Percentiles rank a stretch among this genome's conserved stretches.
Conservation (phyloP, 148 eudicot species). For the Tetragonia tetragonoides region DNA sequence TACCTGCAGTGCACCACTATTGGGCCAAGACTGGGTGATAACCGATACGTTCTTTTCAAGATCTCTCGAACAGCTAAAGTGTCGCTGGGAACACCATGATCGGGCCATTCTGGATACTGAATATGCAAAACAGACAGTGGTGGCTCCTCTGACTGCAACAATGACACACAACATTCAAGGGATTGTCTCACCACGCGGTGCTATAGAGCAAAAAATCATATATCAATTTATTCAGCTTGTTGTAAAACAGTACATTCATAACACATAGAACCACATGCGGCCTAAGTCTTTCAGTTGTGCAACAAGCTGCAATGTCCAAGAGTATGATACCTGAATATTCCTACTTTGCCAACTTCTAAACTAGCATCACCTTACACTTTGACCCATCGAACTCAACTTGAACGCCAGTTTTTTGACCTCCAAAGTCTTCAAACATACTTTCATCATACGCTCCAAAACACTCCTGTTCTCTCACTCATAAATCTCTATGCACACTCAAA, state of each 20-base stretch:
- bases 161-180: constrained; percentile 7
- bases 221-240: neutral
- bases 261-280: neutral
- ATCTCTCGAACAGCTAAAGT: constrained; percentile 86
- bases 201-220: neutral
- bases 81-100: constrained; percentile 85
- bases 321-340: too few species aligned
- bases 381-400: neutral
- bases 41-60: constrained; percentile 48
- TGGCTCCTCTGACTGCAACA: constrained; percentile 77
- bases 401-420: neutral
- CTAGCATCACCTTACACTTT: neutral
- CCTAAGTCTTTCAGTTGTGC: neutral
- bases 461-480: too few species aligned
- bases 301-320: neutral
- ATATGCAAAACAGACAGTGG: constrained; percentile 80
- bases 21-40: constrained; percentile 68
- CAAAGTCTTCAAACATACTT: neutral
- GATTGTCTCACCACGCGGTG: constrained; percentile 3
- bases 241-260: neutral
- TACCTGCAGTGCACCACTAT: constrained; percentile 99
- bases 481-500: neutral
- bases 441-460: neutral
- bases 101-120: constrained; percentile 98
- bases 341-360: neutral